phyloP scores from a whole-genome alignment of 768 basidiomycete species.

The Auricularia sp. region DNA sequence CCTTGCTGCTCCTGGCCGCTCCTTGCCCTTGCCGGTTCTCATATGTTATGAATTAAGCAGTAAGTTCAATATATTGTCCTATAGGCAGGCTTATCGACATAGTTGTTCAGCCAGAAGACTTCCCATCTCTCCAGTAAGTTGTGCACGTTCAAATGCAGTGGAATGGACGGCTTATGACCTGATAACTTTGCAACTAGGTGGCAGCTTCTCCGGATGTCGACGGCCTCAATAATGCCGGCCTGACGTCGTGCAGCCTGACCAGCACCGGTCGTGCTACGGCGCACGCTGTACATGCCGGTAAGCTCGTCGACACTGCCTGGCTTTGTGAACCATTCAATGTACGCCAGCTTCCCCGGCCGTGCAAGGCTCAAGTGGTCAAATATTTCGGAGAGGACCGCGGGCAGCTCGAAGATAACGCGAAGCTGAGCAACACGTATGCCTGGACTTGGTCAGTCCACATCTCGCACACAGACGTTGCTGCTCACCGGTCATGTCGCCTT shows the following conservation, averaged over 20 bases:
- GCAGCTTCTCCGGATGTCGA: not conserved
- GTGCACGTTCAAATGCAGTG: no score
- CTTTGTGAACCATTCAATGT: conserved; percentile 23
- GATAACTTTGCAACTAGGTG: not conserved
- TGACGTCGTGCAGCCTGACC: conserved; percentile 4
- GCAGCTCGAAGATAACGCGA: conserved; percentile 17
- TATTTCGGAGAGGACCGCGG: not conserved
- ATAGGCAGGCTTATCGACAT: no score
- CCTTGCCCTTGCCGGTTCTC: no score
- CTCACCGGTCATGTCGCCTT: conserved; percentile 12
- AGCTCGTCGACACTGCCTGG: no score
- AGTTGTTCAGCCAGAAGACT: no score
- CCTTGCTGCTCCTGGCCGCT: no score
- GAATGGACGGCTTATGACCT: no score
- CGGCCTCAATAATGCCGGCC: not conserved
- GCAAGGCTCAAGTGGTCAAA: conserved; percentile 4
- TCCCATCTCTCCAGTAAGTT: no score
- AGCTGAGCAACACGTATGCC: conserved; percentile 21
- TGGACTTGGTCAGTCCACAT: conserved; percentile 4
- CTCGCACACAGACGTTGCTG: not conserved
- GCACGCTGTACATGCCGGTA: no score
- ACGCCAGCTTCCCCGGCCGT: conserved; percentile 17
- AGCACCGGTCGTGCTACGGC: not conserved
- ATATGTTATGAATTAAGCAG: no score
- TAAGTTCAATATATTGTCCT: no score